Conservation (phyloP, 78 protist species). For the Dictyostelium firmibasis region DNA sequence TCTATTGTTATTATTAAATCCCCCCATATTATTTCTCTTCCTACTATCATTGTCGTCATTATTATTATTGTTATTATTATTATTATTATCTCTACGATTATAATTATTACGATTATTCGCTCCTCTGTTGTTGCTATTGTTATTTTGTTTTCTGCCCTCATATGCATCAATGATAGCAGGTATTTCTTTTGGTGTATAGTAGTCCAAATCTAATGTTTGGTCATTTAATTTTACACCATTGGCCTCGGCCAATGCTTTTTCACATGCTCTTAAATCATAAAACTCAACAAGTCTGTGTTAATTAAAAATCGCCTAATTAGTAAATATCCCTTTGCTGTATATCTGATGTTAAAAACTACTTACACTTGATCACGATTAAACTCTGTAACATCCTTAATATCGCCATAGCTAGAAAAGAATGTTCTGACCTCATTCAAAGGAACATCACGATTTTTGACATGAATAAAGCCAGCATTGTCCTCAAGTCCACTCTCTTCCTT, state of each 20-base stretch:
- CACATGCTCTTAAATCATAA: constrained; percentile 76
- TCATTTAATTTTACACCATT: constrained; percentile 25
- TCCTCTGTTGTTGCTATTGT: not conserved
- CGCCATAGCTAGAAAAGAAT: constrained; percentile 50
- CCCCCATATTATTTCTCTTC: not conserved
- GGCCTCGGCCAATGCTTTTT: constrained; percentile 56
- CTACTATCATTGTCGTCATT: not conserved
- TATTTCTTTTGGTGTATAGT: constrained; percentile 64
- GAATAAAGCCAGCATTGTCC: constrained; percentile 59
- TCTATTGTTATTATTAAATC: not conserved
- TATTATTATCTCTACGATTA: not conserved
- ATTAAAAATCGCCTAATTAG: not conserved
- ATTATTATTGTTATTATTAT: not conserved
- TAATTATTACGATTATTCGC: not conserved
- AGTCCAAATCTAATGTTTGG: constrained; percentile 31
- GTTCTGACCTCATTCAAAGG: constrained; percentile 49
- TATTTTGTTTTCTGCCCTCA: constrained; percentile 19
- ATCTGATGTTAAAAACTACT: not conserved
- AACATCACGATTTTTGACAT: constrained; percentile 22
- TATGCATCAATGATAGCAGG: constrained; percentile 79
- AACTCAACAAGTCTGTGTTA: constrained; percentile 58
- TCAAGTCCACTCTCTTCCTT: constrained; percentile 51
- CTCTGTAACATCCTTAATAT: constrained; percentile 49
- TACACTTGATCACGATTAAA: constrained; percentile 51
- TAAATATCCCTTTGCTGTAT: not conserved